phyloP scores from a whole-genome alignment of 2,329 filamentous ascomycete genomes.

The Cyanodermella asteris region DNA sequence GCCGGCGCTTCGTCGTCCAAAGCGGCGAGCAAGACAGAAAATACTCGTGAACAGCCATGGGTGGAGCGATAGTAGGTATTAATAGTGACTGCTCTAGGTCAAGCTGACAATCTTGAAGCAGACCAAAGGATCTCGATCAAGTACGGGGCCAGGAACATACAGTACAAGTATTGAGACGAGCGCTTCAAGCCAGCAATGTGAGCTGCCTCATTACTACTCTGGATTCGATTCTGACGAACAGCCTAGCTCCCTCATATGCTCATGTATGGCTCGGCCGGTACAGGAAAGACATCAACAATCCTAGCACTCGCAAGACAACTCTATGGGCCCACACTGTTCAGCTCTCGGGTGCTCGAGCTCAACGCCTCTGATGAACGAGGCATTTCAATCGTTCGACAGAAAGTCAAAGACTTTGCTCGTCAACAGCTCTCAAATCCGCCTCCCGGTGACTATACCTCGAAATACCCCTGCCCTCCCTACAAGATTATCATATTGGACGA shows the following conservation, averaged over 20 bases:
- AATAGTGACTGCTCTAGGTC: neutral
- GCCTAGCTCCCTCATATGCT: slow-evolving; percentile 83
- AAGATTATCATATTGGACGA: slow-evolving; percentile 98
- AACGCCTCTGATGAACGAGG: slow-evolving; percentile 98
- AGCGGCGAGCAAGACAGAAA: slow-evolving; percentile 38
- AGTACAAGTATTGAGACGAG: slow-evolving; percentile 75
- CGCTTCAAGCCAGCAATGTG: slow-evolving; percentile 82
- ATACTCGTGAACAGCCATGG: slow-evolving; percentile 63
- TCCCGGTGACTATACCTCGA: slow-evolving; percentile 37
- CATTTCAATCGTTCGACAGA: slow-evolving; percentile 88
- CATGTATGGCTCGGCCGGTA: slow-evolving; percentile 93
- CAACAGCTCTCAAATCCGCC: slow-evolving; percentile 79
- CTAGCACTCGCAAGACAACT: slow-evolving; percentile 93
- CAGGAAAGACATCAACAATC: slow-evolving; percentile 92
- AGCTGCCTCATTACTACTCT: slow-evolving; percentile 8
- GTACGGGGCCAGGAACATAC: slow-evolving; percentile 97
- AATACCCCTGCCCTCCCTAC: slow-evolving; percentile 89
- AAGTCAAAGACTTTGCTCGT: slow-evolving; percentile 94
- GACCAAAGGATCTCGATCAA: slow-evolving; percentile 81
- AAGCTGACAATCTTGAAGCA: slow-evolving; percentile 29
- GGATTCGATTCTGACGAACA: neutral
- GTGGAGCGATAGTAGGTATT: slow-evolving; percentile 80
- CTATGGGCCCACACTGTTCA: slow-evolving; percentile 85
- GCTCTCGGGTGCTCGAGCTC: slow-evolving; percentile 86
- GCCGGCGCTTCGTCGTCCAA: slow-evolving; percentile 44